Evolutionary conservation across 2,329 filamentous ascomycete genomes (phyloP).

Genomic region (Cladophialophora chaetospira): DNA sequence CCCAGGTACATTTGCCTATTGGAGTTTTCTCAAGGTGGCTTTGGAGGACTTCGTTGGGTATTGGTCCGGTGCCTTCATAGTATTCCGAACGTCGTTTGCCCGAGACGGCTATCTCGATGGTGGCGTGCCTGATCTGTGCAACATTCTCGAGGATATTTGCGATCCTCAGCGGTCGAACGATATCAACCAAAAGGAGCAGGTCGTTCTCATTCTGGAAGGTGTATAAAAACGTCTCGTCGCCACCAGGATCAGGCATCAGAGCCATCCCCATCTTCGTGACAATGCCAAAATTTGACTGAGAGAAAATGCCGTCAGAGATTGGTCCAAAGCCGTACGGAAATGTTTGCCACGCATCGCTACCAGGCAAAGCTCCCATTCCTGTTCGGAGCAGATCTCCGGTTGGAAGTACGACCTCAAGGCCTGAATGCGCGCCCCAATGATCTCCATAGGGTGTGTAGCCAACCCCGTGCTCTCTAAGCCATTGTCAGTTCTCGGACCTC

Average conservation of each 20-base stretch:
- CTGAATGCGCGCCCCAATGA: conserved; percentile 50
- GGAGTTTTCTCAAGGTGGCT: conserved; percentile 35
- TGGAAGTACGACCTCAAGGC: conserved; percentile 48
- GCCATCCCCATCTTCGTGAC: conserved; percentile 55
- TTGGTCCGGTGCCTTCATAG: conserved; percentile 31
- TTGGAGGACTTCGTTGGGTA: conserved; percentile 36
- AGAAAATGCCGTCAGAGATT: conserved; percentile 40
- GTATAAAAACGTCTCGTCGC: conserved; percentile 24
- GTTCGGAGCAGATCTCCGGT: conserved; percentile 43
- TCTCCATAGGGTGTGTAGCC: conserved; percentile 42
- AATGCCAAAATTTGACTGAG: conserved; percentile 36
- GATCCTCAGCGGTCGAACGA: conserved; percentile 39
- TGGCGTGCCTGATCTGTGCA: conserved; percentile 36
- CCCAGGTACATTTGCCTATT: conserved; percentile 35
- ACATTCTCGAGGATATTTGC: conserved; percentile 37
- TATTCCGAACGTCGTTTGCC: conserved; percentile 35
- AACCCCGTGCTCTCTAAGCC: background rate
- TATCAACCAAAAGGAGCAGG: conserved; percentile 41
- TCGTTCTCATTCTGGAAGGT: conserved; percentile 50
- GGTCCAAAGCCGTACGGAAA: conserved; percentile 39
- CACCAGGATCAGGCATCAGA: conserved; percentile 50
- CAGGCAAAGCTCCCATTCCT: conserved; percentile 43
- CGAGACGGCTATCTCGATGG: conserved; percentile 37
- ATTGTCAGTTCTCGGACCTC: too few relatives aligned
- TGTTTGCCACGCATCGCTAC: conserved; percentile 38